A percentile compares a stretch with the other conserved stretches of the same genome.
These are phyloP conservation scores for Metschnikowia cubensis DNA, from an alignment of 805 yeast species.

Conservation along the genomic window DNA sequence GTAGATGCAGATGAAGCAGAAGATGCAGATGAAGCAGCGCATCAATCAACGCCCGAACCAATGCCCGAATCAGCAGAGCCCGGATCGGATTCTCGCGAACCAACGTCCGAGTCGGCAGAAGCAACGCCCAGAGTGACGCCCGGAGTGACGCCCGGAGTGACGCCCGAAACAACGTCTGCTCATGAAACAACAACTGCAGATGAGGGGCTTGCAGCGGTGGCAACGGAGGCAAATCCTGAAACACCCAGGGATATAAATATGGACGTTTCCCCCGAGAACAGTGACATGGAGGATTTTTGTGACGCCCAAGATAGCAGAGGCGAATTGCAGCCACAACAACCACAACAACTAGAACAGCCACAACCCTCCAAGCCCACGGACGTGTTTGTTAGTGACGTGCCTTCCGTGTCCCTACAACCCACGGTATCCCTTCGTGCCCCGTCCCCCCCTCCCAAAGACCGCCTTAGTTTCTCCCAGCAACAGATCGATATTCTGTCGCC, in stretches of 20 bases:
- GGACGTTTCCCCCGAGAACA: neutral
- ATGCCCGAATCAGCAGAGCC: too few relatives aligned
- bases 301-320: constrained; percentile 1
- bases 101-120: too few relatives aligned
- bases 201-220: neutral
- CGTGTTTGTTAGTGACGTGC: constrained; percentile 2
- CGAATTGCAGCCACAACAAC: neutral
- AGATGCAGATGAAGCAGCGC: neutral
- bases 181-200: neutral
- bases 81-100: too few relatives aligned
- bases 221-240: neutral
- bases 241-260: neutral
- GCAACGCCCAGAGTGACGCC: too few relatives aligned
- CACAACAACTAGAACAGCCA: neutral
- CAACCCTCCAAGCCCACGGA: neutral
- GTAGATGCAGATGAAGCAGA: neutral
- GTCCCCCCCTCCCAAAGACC: constrained; percentile 1
- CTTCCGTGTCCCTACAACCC: neutral
- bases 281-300: neutral
- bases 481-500: constrained; percentile 24
- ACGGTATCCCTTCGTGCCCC: neutral
- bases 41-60: too few relatives aligned
- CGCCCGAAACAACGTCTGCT: neutral
- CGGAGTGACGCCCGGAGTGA: too few relatives aligned
- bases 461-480: constrained; percentile 26